Evolutionary conservation across 352 stramenopile species (phyloP).

Genomic region (Bremia lactucae): DNA sequence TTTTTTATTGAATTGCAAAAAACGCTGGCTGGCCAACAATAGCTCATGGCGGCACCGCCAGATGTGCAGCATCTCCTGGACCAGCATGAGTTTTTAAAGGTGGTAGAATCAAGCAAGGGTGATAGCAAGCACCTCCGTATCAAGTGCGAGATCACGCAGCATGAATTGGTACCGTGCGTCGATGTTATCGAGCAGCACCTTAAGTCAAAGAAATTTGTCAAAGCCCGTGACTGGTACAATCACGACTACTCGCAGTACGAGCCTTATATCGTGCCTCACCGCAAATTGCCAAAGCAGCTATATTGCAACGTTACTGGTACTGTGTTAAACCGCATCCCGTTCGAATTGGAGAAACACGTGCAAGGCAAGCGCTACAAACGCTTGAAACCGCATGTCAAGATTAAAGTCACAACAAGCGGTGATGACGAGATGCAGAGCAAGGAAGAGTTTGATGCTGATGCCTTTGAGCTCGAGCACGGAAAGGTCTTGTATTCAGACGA

Average conservation of each 20-base stretch:
- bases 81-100: constrained; percentile 43
- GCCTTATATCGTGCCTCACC: constrained; percentile 83
- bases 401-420: constrained; percentile 22
- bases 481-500: constrained; percentile 64
- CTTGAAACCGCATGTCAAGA: constrained; percentile 63
- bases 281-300: constrained; percentile 70
- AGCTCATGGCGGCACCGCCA: constrained; percentile 3
- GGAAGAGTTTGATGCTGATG: constrained; percentile 65
- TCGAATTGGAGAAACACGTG: constrained; percentile 83
- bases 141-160: constrained; percentile 60
- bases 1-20: no score
- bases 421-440: constrained; percentile 15
- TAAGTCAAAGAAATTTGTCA: constrained; percentile 70
- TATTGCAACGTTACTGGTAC: constrained; percentile 83
- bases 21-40: no score
- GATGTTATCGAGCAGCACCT: constrained; percentile 57
- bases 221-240: constrained; percentile 82
- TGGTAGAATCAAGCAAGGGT: constrained; percentile 33
- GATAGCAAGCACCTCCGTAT: constrained; percentile 43
- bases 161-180: constrained; percentile 62
- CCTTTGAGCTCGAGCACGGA: constrained; percentile 74
- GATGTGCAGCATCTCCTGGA: constrained; percentile 33
- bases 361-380: constrained; percentile 81
- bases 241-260: constrained; percentile 87
- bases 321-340: constrained; percentile 83